These are phyloP conservation scores for Clarireedia homoeocarpa DNA, from an alignment of 2,329 filamentous ascomycete genomes.

Conservation along the genomic window DNA sequence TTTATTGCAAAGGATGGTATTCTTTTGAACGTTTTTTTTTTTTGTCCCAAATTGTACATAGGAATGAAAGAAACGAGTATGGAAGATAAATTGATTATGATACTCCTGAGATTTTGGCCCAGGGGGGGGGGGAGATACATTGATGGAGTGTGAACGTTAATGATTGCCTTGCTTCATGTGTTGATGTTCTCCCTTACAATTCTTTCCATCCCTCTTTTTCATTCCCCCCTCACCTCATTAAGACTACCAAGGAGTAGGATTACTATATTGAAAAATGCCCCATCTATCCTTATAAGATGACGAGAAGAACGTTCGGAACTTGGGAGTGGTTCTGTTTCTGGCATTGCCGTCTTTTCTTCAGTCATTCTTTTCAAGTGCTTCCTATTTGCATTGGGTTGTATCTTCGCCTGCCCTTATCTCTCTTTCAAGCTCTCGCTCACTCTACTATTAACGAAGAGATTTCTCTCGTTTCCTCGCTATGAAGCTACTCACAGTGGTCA, in stretches of 20 bases:
- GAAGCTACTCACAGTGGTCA: constrained; percentile 12
- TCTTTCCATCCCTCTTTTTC: neutral
- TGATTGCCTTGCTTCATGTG: constrained; percentile 2
- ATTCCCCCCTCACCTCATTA: constrained; percentile 1
- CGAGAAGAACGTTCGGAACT: neutral
- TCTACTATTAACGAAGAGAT: neutral
- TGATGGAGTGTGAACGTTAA: too few species aligned
- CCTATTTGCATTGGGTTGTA: neutral
- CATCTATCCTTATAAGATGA: constrained; percentile 5
- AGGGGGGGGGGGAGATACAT: neutral
- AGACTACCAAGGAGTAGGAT: neutral
- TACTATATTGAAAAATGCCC: neutral
- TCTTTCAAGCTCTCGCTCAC: neutral
- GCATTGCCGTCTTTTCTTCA: neutral
- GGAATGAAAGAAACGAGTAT: constrained; percentile 15
- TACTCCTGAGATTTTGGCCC: constrained; percentile 4
- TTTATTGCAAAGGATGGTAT: constrained; percentile 12
- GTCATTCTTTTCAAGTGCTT: neutral
- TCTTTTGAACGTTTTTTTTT: constrained; percentile 2
- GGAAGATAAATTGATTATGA: constrained; percentile 13
- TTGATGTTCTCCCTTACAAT: constrained; percentile 1
- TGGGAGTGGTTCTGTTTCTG: neutral
- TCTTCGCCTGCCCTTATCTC: neutral
- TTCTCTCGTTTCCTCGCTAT: constrained; percentile 4
- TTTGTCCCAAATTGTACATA: constrained; percentile 19